Percentiles rank a stretch among this genome's conserved stretches.
phyloP scores from a whole-genome alignment of 176 grass and related monocot species.

The Puccinellia tenuiflora region DNA sequence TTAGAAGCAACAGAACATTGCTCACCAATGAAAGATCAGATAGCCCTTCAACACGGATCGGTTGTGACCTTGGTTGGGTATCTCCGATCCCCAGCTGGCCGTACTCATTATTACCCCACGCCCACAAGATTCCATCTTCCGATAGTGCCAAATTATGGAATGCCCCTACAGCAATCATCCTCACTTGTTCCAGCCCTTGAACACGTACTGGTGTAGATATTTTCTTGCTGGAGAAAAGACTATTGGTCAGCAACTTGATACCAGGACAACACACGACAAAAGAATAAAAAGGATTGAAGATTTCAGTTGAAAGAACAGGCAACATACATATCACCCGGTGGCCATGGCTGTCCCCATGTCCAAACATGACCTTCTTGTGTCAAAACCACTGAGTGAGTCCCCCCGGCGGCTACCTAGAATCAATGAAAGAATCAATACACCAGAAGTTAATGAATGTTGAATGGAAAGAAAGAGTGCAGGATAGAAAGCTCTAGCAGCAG shows the following conservation, averaged over 20 bases:
- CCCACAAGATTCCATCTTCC: constrained; percentile 82
- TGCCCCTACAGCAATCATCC: constrained; percentile 90
- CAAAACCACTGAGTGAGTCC: constrained; percentile 89
- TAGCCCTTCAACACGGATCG: constrained; percentile 66
- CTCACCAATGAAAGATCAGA: constrained; percentile 71
- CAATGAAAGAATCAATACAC: constrained; percentile 15
- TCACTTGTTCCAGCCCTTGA: constrained; percentile 81
- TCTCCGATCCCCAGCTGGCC: constrained; percentile 90
- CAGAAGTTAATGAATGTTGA: not conserved
- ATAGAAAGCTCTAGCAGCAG: not conserved
- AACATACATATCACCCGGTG: constrained; percentile 91
- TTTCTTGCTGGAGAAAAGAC: constrained; percentile 54
- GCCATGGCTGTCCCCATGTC: constrained; percentile 99
- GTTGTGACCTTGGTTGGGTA: constrained; percentile 90
- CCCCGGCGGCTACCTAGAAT: constrained; percentile 89
- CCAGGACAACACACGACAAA: constrained; percentile 2
- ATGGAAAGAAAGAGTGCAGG: not conserved
- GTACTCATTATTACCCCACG: constrained; percentile 97
- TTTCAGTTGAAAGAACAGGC: constrained; percentile 10
- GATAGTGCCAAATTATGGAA: constrained; percentile 95
- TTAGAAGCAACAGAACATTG: not conserved
- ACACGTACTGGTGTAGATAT: constrained; percentile 89
- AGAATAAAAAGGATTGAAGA: not conserved
- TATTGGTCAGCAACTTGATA: not conserved
- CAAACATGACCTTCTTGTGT: constrained; percentile 92